Evolutionary conservation across 208 protist genomes (phyloP).

Genomic region (Herpetomonas samuelpessoai): DNA sequence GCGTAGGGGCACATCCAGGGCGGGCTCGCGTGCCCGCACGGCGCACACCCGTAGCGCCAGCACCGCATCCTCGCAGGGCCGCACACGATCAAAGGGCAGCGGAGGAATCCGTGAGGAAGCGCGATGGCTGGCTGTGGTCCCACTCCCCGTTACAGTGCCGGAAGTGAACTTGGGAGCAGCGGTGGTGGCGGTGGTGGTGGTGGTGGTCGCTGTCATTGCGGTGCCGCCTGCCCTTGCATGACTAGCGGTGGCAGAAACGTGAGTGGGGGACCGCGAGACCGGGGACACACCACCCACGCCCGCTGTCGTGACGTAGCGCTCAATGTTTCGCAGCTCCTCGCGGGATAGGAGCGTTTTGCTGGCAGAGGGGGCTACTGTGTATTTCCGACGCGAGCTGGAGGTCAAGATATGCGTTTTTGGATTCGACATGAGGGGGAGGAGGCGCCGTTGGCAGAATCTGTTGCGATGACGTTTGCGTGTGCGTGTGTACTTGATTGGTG

Average conservation of each 20-base stretch:
- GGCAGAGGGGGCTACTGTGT: slow-evolving; percentile 48
- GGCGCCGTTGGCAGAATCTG: no score
- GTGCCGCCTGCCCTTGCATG: no score
- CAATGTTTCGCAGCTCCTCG: slow-evolving; percentile 25
- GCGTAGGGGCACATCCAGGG: slow-evolving; percentile 78
- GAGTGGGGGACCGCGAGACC: slow-evolving; percentile 29
- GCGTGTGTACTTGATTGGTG: no score
- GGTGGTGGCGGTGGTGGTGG: no score
- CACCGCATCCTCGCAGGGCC: slow-evolving; percentile 41
- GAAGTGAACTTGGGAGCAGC: no score
- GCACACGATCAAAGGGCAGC: slow-evolving; percentile 55
- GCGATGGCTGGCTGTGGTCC: no score
- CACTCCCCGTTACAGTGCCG: no score
- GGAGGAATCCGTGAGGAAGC: slow-evolving; percentile 63
- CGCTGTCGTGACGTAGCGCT: slow-evolving; percentile 30
- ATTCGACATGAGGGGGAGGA: no score
- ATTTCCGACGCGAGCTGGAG: slow-evolving; percentile 52
- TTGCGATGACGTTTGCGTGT: no score
- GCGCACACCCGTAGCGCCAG: slow-evolving; percentile 42
- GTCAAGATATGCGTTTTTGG: no score
- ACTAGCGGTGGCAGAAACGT: no score
- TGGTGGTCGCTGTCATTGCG: no score
- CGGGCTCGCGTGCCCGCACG: slow-evolving; percentile 49
- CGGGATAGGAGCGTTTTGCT: slow-evolving; percentile 45
- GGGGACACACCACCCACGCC: slow-evolving; percentile 17